A percentile compares a stretch with the other conserved stretches of the same genome.
Evolutionary conservation across 768 basidiomycete genomes (phyloP).

Genomic region (Paxillus rubicundulus): DNA sequence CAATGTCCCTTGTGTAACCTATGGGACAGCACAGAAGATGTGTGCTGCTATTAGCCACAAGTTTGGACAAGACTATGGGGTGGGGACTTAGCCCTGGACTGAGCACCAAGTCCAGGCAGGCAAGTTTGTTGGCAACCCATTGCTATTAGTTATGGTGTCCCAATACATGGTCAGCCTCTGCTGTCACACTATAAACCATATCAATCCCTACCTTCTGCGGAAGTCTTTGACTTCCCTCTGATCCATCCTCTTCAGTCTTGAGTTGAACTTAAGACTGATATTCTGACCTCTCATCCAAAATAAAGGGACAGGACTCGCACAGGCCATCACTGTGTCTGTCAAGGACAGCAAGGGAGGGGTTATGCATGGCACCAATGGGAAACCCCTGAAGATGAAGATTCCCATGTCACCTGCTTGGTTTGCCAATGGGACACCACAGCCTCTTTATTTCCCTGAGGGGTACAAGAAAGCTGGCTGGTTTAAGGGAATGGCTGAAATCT

Average conservation of each 20-base stretch:
- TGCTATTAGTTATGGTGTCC: slow-evolving; percentile 25
- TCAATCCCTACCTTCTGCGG: no score
- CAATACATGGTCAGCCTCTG: slow-evolving; percentile 30
- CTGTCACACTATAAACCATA: slow-evolving; percentile 22
- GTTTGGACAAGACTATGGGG: slow-evolving; percentile 24
- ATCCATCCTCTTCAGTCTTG: no score
- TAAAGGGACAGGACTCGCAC: no score
- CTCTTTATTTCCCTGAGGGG: neutral
- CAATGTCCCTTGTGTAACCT: slow-evolving; percentile 13
- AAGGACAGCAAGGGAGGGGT: slow-evolving; percentile 7
- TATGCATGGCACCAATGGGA: slow-evolving; percentile 9
- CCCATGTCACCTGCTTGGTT: neutral
- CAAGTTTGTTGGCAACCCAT: slow-evolving; percentile 29
- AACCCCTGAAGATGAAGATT: no score
- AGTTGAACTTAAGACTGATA: no score
- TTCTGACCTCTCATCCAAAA: no score
- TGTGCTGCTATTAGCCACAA: slow-evolving; percentile 30
- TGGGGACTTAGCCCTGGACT: slow-evolving; percentile 31
- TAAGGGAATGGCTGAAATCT: no score
- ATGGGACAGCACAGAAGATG: slow-evolving; percentile 38
- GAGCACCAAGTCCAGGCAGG: slow-evolving; percentile 18
- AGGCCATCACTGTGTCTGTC: no score
- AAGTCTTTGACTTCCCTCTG: no score
- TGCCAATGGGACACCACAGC: neutral
- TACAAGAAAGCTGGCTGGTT: slow-evolving; percentile 10